Conservation (phyloP, 2,329 filamentous ascomycete genomes). For the Karstenula rhodostoma region DNA sequence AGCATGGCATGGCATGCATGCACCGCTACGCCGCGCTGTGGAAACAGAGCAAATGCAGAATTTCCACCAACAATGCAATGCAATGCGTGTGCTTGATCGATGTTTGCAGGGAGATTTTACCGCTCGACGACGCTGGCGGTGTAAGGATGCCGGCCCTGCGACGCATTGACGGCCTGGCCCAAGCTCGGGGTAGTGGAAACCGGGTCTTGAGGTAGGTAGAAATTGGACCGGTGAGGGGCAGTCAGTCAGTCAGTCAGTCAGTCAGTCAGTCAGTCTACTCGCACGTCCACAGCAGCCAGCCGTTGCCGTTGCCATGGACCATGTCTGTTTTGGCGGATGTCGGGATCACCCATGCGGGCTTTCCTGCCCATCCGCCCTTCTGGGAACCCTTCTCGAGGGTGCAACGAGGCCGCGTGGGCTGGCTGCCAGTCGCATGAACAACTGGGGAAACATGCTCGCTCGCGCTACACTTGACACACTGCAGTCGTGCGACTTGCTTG, state of each 20-base stretch:
- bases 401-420: slow-evolving; percentile 3
- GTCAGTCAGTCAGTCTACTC: not conserved
- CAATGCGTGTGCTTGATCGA: slow-evolving; percentile 21
- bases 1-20: no score
- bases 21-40: slow-evolving; percentile 30
- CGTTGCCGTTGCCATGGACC: not conserved
- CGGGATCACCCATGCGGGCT: not conserved
- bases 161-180: slow-evolving; percentile 30
- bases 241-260: no score
- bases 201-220: slow-evolving; percentile 28
- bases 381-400: slow-evolving; percentile 1
- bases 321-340: no score
- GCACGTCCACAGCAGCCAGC: not conserved
- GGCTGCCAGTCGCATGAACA: slow-evolving; percentile 8
- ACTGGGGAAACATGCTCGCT: not conserved
- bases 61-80: slow-evolving; percentile 18
- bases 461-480: not conserved
- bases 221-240: no score
- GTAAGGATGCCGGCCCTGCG: slow-evolving; percentile 16
- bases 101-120: slow-evolving; percentile 7
- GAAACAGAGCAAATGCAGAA: slow-evolving; percentile 32
- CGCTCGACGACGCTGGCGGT: slow-evolving; percentile 19
- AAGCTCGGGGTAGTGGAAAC: slow-evolving; percentile 28
- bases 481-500: no score
- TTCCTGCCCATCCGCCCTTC: no score